These are phyloP conservation scores for Microdochium paspali DNA, from an alignment of 2,329 filamentous ascomycete genomes.

Conservation along the genomic window DNA sequence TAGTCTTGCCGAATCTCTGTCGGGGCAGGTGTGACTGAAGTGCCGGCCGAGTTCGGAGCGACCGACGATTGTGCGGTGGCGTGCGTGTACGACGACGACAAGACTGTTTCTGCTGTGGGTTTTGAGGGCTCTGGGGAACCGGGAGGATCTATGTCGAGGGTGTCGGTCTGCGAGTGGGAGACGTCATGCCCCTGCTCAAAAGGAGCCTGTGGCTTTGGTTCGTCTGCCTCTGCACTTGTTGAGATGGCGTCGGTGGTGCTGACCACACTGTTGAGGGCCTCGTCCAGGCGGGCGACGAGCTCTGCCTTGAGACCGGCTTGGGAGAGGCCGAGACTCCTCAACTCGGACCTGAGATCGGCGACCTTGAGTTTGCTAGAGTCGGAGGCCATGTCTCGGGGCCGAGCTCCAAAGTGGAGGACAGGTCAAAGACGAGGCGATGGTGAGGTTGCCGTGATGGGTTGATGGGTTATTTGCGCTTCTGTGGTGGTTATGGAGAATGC, in stretches of 20 bases:
- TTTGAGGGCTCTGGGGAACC: neutral
- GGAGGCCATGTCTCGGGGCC: slow-evolving; percentile 35
- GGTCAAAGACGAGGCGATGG: neutral
- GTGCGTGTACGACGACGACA: neutral
- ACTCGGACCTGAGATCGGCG: slow-evolving; percentile 63
- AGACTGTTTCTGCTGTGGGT: neutral
- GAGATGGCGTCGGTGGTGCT: slow-evolving; percentile 7
- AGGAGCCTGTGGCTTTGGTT: slow-evolving; percentile 5
- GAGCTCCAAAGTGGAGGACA: slow-evolving; percentile 1
- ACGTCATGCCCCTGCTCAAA: neutral
- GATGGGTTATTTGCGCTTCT: too few relatives aligned
- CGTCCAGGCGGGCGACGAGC: slow-evolving; percentile 54
- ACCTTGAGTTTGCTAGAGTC: slow-evolving; percentile 59
- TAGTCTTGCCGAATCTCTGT: neutral
- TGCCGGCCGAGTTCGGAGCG: neutral
- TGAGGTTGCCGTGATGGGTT: too few relatives aligned
- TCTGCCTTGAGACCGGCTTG: slow-evolving; percentile 64
- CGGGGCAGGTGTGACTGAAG: neutral
- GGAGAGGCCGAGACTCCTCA: slow-evolving; percentile 62
- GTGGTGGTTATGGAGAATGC: too few relatives aligned
- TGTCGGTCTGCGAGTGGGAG: neutral
- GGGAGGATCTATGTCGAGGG: neutral
- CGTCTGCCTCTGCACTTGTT: slow-evolving; percentile 7
- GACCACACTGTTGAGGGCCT: slow-evolving; percentile 12
- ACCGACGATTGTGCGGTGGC: neutral